A percentile compares a stretch with the other conserved stretches of the same genome.
These are phyloP conservation scores for Pleurotus ostreatus DNA, from an alignment of 768 basidiomycete genomes.

Conservation along the genomic window DNA sequence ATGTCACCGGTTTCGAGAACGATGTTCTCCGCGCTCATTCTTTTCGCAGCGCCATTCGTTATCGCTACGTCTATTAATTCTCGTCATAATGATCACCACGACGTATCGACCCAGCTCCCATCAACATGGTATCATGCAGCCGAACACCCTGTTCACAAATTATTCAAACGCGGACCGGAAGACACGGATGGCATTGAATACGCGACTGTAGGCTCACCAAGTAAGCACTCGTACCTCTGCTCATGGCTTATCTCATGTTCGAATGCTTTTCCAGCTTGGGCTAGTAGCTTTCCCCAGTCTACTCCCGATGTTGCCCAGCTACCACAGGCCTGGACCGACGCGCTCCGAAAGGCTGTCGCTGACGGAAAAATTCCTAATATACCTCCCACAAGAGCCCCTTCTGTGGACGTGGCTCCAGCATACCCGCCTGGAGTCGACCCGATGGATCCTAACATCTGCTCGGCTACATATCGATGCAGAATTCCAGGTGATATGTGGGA, in stretches of 20 bases:
- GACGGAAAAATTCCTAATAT: slow-evolving; percentile 74
- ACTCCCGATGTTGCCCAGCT: slow-evolving; percentile 44
- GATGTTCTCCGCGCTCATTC: slow-evolving; percentile 13
- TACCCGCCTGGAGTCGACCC: slow-evolving; percentile 44
- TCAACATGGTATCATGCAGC: slow-evolving; percentile 57
- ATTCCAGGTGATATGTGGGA: slow-evolving; percentile 67
- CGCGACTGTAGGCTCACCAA: slow-evolving; percentile 53
- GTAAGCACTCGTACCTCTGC: slow-evolving; percentile 28
- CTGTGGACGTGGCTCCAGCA: slow-evolving; percentile 30
- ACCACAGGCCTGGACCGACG: slow-evolving; percentile 69
- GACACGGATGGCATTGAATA: slow-evolving; percentile 44
- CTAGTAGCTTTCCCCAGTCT: slow-evolving; percentile 50
- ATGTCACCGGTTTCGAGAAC: slow-evolving; percentile 10
- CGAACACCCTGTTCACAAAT: slow-evolving; percentile 53
- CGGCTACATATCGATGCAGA: slow-evolving; percentile 67
- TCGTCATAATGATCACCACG: slow-evolving; percentile 25
- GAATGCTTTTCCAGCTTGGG: slow-evolving; percentile 47
- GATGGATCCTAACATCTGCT: slow-evolving; percentile 59
- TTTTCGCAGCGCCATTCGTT: slow-evolving; percentile 16
- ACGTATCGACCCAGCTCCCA: slow-evolving; percentile 28
- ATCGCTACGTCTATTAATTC: slow-evolving; percentile 19
- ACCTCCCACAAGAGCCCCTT: slow-evolving; percentile 35
- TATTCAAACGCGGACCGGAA: slow-evolving; percentile 53
- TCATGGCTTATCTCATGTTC: background rate
- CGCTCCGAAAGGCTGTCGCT: slow-evolving; percentile 58